phyloP scores from a whole-genome alignment of 768 basidiomycete genomes.

The Nevesoporus exiguus region DNA sequence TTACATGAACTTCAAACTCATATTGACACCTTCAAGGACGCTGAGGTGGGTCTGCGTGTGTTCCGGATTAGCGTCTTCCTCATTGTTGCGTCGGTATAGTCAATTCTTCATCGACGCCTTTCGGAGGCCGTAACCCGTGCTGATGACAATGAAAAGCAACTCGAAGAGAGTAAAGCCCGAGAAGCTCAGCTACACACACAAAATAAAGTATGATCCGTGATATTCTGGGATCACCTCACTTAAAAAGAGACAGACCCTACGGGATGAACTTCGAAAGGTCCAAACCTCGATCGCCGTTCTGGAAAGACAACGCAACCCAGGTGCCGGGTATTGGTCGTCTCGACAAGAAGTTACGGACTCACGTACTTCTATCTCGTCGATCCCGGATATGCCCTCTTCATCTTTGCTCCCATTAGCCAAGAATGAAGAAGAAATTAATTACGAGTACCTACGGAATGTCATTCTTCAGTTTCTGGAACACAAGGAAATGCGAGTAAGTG shows the following conservation, averaged over 20 bases:
- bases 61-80: not conserved
- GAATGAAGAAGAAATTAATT: conserved; percentile 88
- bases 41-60: conserved; percentile 51
- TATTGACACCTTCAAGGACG: conserved; percentile 47
- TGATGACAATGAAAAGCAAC: conserved; percentile 54
- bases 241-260: conserved; percentile 58
- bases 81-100: conserved; percentile 33
- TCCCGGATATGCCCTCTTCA: conserved; percentile 37
- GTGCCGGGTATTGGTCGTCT: conserved; percentile 87
- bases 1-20: conserved; percentile 53
- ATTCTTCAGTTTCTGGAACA: conserved; percentile 97
- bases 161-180: conserved; percentile 70
- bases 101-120: conserved; percentile 41
- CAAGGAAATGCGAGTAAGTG: conserved; percentile 93
- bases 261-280: conserved; percentile 93
- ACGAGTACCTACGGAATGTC: conserved; percentile 95
- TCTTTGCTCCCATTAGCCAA: conserved; percentile 33
- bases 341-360: conserved; percentile 35
- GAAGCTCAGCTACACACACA: conserved; percentile 67
- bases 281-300: conserved; percentile 89
- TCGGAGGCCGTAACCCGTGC: conserved; percentile 49
- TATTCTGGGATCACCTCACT: conserved; percentile 2
- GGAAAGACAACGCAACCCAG: conserved; percentile 88
- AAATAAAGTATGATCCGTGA: conserved; percentile 63
- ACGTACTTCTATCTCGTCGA: conserved; percentile 40